These are phyloP conservation scores for Auriculariales sp. DNA, from an alignment of 768 basidiomycete species.

Conservation along the genomic window DNA sequence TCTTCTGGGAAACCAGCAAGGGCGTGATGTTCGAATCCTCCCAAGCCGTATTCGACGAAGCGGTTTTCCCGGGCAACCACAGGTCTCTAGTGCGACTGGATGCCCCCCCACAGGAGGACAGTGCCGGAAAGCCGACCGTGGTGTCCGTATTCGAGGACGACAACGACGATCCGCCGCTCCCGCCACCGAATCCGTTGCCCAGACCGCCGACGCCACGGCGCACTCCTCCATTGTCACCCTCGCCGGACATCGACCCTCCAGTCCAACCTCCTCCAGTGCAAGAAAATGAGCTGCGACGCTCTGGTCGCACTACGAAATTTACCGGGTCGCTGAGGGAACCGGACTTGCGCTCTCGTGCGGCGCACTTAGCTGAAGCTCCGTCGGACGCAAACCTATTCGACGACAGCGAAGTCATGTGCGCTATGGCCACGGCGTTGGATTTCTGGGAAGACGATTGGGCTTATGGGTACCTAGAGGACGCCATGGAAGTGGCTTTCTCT, in stretches of 20 bases:
- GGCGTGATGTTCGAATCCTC: background rate
- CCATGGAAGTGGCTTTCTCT: background rate
- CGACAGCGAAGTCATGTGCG: background rate
- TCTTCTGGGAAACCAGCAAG: background rate
- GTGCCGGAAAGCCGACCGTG: background rate
- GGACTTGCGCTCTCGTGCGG: background rate
- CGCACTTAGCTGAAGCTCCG: background rate
- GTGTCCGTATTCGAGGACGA: background rate
- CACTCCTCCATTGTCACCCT: too few species aligned
- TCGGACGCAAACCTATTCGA: background rate
- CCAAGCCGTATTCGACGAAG: slow-evolving; percentile 8
- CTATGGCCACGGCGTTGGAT: background rate
- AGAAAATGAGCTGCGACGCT: background rate
- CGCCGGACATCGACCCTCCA: too few species aligned
- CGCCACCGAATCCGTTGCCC: background rate
- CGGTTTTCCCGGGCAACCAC: background rate
- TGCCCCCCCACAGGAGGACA: background rate
- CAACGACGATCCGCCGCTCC: background rate
- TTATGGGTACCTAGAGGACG: background rate
- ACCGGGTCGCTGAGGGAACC: background rate
- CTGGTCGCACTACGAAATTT: background rate
- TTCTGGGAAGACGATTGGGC: too few species aligned
- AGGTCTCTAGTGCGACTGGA: background rate
- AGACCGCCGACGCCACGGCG: background rate
- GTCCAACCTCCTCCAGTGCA: background rate